These are phyloP conservation scores for Bruguiera sexangula DNA, from an alignment of 345 rosid species.

Conservation along the genomic window DNA sequence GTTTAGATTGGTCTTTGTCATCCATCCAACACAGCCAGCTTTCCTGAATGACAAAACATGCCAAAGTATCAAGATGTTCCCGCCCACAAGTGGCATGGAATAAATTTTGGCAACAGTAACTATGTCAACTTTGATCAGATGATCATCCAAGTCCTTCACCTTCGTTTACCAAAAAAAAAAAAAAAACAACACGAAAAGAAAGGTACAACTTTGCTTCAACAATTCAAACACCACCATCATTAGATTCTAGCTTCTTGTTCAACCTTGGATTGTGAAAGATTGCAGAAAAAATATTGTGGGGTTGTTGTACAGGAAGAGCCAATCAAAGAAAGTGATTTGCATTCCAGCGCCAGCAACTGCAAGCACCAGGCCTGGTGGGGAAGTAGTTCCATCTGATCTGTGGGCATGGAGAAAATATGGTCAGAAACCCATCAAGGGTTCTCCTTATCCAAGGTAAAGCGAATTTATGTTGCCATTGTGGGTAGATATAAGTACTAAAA, in stretches of 20 bases:
- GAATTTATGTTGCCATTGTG: not conserved
- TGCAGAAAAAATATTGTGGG: not conserved
- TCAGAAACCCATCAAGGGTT: conserved; percentile 29
- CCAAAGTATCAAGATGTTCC: not conserved
- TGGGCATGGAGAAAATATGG: conserved; percentile 37
- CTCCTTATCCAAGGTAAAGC: conserved; percentile 24
- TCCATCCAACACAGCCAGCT: not conserved
- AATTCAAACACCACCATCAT: not conserved
- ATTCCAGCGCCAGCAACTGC: conserved; percentile 34
- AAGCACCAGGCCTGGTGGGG: conserved; percentile 25
- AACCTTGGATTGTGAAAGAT: conserved; percentile 4
- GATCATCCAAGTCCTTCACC: too few species aligned
- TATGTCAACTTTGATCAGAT: too few species aligned
- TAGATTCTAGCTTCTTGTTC: not conserved
- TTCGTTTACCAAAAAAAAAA: too few species aligned
- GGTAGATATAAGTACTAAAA: not conserved
- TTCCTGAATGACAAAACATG: not conserved
- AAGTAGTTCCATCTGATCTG: conserved; percentile 31
- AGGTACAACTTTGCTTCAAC: too few species aligned
- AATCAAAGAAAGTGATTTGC: conserved; percentile 32
- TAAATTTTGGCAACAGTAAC: not conserved
- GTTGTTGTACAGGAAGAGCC: conserved; percentile 20
- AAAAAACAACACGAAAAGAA: too few species aligned
- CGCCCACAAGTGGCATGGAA: not conserved
- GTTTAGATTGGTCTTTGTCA: conserved; percentile 3